These are phyloP conservation scores for Phytophthora palmivora DNA, from an alignment of 352 stramenopile genomes.

Conservation along the genomic window DNA sequence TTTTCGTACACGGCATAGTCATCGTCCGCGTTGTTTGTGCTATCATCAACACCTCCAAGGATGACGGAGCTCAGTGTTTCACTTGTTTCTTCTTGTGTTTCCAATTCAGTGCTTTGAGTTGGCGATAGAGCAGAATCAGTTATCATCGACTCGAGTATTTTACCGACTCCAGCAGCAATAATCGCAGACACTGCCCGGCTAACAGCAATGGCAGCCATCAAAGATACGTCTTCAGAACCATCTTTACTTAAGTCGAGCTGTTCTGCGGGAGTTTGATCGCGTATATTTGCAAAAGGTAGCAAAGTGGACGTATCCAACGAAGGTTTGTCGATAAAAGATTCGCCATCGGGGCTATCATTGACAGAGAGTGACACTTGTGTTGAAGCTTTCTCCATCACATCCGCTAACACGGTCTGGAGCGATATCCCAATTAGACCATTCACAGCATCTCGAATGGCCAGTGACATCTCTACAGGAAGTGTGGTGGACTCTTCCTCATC, in stretches of 20 bases:
- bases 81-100: not conserved
- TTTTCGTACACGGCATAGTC: not conserved
- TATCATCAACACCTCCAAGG: not conserved
- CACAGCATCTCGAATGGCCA: constrained; percentile 45
- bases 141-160: constrained; percentile 24
- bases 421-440: constrained; percentile 52
- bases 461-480: constrained; percentile 48
- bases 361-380: not conserved
- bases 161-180: constrained; percentile 38
- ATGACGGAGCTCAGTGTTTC: not conserved
- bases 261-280: not conserved
- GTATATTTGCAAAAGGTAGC: not conserved
- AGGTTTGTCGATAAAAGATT: not conserved
- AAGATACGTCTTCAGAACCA: constrained; percentile 25
- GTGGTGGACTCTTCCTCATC: constrained; percentile 12
- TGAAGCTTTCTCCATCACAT: constrained; percentile 30
- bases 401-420: constrained; percentile 43
- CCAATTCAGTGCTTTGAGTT: not conserved
- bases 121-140: not conserved
- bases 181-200: constrained; percentile 40
- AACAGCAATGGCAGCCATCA: constrained; percentile 36
- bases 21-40: not conserved
- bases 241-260: not conserved
- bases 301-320: constrained; percentile 5
- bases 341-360: not conserved